Evolutionary conservation across 2,329 filamentous ascomycete genomes (phyloP), one percentile per base, ranked within the genome.

Genomic region (Fusarium beomiforme): DNA sequence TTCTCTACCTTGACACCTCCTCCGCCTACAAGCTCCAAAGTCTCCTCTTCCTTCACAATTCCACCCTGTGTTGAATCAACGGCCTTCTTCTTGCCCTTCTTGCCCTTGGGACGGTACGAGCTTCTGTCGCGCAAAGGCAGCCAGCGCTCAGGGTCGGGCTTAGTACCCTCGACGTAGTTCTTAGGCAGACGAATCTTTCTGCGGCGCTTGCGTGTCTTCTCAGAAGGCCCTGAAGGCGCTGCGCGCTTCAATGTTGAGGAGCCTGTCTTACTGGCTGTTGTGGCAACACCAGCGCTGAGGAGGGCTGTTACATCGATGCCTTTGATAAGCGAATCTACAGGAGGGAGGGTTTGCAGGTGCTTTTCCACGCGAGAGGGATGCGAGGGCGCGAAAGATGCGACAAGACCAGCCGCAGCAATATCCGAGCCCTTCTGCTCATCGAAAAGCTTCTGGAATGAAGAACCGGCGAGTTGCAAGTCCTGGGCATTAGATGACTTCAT

Each of bases 121-220:
- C 93, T 96, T 62, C 96, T 88, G 79, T 99, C 96, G 56, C 92
- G 90, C 76, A 98, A 85, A 16, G 96, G 95, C 66, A 99, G 83
- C 96, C 96, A 99, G 69, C 96, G 88, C 82, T 99, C 96, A 0
- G 94, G 91, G 80, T 99, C 96, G 36, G 93, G 88, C 71, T 90
- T 91, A 85, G 94, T 97, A 74, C 87, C 89, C 56, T 93, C 88
- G 64, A 94, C 93, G 77, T 89, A 93, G 76, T 91, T 87, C 81
- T 93, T 93, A 34, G 92, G 92, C 76, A 93, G 84, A 74, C 88
- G 89, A 61, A 85, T 87, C 78, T 87, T 84, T 76, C 87, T 88
- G 77, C 89, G 90, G 65, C 87, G 83, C 77, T 89, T 90, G 37
- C 83, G 81, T 12, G 83, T 67, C 70, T 85, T 86, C 23, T 80